Evolutionary conservation across 169 alveolate genomes (phyloP), one percentile per base, ranked within the genome.

Genomic region (Babesia caballi): DNA sequence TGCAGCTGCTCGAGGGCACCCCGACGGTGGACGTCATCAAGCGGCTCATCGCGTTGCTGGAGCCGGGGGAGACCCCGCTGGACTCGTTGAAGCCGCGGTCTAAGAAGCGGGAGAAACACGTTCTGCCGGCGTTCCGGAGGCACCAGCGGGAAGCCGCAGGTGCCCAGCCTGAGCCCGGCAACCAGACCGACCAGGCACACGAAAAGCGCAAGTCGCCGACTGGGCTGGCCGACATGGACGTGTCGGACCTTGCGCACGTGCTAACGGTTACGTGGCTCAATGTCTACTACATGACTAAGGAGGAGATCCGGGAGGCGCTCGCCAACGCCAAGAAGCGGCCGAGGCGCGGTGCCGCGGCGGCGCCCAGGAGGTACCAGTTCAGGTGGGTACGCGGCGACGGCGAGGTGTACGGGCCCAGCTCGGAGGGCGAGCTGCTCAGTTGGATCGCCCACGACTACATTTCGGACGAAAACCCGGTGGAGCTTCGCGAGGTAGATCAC

Each of bases 231-330:
- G 53, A 30, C 30, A 36, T 53, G 27, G 81, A 57, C 50, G 66
- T 67, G 11, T 77, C 85, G 7, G 85, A 77, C 35, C 41, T 77
- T 17, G 52, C 85, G n/a, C 85, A 77, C 36, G 80, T 61, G 30
- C 82, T 77, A 9, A 77, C 81, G 14, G 58, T 77, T 17, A 77
- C 42, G 14, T 77, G 85, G 85, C 72, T 67, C 33, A 77, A 77
- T 36, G 85, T 77, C 25, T 77, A 77, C 52, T 77, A 61, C 58
- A 77, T 77, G 85, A 66, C 80, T 11, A 77, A 61, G 47, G 85
- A 77, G 21, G 85, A 77, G 21, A 77, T 77, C 27, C 41, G 27
- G 4, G 66, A 57, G 25, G 30, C 85, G 32, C 68, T 77, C 36
- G 51, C 36, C 32, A 47, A 19, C 25, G 70, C 60, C 73, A 73